Base-by-base conservation (phyloP, 441 rosid species). In the Biscutella laevigata region DNA sequence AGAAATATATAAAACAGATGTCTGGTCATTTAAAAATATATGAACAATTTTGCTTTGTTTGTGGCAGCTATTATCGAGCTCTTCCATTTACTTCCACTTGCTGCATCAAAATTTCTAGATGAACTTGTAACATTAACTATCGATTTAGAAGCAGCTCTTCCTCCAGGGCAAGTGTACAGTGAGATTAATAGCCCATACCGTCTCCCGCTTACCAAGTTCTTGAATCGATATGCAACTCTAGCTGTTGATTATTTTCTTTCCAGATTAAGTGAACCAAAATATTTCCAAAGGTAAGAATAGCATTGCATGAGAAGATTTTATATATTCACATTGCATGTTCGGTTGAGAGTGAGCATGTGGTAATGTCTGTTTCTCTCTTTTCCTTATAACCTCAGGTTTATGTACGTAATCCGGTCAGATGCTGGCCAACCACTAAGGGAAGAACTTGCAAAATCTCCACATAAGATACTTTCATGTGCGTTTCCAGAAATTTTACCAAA, bases 111-210 rank as follows among this genome's bases (percentile, higher is more conserved):
- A 72, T 94, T 94, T 74, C 94, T 94, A 49, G 97, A 94, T 68
- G 97, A 89, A 68, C 88, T 94, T 71, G 97, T 94, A 38, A 83
- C 91, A 53, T 71, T 94, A 72, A 89, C 94, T 15, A 87, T 89
- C 60, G 91, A 84, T 61, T 77, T 94, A 82, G 99, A 94, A 72
- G 91, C 84, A 36, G 91, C 96, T 50, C 91, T 94, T 59, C 77
- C 96, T 54, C 74, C 83, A 14, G 95, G 84, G 57, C 96, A 83
- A 78, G 91, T 89, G 32, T 81, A 83, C 71, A 94, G 99, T 57
- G 99, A 84, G 78, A 86, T 89, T 59, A 94, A 94, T 67, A 89
- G 99, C 76, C 99, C 99, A 49, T 94, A 94, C 68, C 95, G 96
- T 13, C 84, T 80, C 62, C 99, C 99, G 6, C 87, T 94, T 28